phyloP scores from a whole-genome alignment of 768 basidiomycete species.

The Filobasidium wieringae region DNA sequence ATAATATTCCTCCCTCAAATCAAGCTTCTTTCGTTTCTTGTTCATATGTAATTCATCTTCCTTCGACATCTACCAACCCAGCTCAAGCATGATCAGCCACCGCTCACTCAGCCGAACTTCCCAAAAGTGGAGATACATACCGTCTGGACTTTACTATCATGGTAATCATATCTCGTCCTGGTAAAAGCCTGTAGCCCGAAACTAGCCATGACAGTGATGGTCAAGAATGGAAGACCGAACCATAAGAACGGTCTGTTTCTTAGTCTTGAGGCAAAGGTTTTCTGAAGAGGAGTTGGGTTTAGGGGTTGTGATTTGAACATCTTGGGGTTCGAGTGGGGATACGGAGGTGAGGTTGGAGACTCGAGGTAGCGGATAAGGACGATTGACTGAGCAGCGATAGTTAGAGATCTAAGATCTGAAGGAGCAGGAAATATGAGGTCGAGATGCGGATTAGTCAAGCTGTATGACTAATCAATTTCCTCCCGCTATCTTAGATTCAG shows the following conservation, averaged over 20 bases:
- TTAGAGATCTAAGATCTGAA: too few species aligned
- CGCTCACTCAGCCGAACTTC: background rate
- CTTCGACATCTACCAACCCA: slow-evolving; percentile 50
- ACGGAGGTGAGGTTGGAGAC: too few species aligned
- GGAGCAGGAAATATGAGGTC: too few species aligned
- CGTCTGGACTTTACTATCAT: slow-evolving; percentile 64
- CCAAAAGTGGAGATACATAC: slow-evolving; percentile 41
- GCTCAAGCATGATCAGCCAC: background rate
- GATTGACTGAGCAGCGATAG: too few species aligned
- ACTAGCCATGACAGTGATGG: slow-evolving; percentile 73
- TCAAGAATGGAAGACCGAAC: slow-evolving; percentile 78
- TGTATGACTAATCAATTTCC: too few species aligned
- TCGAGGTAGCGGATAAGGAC: too few species aligned
- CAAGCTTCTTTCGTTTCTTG: slow-evolving; percentile 63
- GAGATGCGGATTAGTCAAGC: too few species aligned
- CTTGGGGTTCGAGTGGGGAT: too few species aligned
- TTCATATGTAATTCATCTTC: slow-evolving; percentile 67
- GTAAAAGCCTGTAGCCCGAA: slow-evolving; percentile 74
- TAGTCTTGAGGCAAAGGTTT: slow-evolving; percentile 15
- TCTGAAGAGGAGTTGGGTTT: slow-evolving; percentile 13
- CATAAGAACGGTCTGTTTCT: slow-evolving; percentile 39
- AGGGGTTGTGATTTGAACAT: slow-evolving; percentile 28
- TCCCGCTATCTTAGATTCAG: too few species aligned
- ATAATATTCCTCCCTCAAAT: slow-evolving; percentile 91
- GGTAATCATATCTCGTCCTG: slow-evolving; percentile 79